A percentile compares a stretch with the other conserved stretches of the same genome.
Conservation (phyloP, 2,329 filamentous ascomycete species). For the Penicillium crustosum region DNA sequence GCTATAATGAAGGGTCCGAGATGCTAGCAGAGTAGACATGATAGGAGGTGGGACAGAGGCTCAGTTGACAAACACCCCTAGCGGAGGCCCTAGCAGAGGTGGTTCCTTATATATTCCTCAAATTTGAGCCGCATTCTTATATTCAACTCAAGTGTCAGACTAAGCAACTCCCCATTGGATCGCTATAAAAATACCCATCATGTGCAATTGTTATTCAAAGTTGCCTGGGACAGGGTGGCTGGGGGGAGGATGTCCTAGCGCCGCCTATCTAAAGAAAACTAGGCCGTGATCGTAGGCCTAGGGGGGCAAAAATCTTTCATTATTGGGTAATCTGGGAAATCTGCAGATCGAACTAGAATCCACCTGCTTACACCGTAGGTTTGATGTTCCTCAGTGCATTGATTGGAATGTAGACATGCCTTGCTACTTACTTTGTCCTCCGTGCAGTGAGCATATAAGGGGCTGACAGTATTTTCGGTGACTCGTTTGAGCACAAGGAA, state of each 20-base stretch:
- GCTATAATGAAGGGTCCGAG: constrained; percentile 4
- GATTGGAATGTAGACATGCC: background rate
- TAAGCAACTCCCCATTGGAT: background rate
- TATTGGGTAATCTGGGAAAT: background rate
- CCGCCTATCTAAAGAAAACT: background rate
- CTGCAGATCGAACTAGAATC: constrained; percentile 2
- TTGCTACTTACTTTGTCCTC: background rate
- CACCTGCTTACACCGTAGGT: constrained; percentile 1
- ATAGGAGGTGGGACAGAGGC: background rate
- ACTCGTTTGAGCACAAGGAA: background rate
- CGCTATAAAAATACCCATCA: background rate
- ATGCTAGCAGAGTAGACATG: constrained; percentile 4
- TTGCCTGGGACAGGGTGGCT: constrained; percentile 1
- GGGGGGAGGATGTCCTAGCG: constrained; percentile 1
- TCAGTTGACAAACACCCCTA: background rate
- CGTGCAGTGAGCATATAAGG: background rate
- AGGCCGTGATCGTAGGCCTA: background rate
- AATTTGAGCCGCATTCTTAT: constrained; percentile 3
- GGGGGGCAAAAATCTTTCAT: background rate
- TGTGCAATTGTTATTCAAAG: background rate
- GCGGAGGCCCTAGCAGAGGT: background rate
- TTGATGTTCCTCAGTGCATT: background rate
- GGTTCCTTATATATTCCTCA: constrained; percentile 2
- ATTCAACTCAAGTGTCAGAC: background rate
- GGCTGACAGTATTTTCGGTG: background rate